Base-by-base conservation (phyloP, 495 filamentous ascomycete species). In the Penicillium longicatenatum region DNA sequence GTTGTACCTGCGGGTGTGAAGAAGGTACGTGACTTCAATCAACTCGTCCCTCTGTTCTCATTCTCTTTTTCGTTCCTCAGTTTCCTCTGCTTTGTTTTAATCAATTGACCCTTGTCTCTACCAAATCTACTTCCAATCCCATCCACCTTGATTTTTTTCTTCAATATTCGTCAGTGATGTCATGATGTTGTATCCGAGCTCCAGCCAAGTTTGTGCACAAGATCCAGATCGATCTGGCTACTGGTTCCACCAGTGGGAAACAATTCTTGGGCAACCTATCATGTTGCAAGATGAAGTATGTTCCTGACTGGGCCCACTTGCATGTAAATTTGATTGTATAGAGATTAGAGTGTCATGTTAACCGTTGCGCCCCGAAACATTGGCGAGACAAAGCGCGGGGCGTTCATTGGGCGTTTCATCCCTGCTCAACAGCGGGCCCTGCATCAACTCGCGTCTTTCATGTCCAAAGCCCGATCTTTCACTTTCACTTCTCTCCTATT, bases 391-490 rank as follows among this genome's bases (percentile, higher is more conserved):
- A 39, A 39, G 37, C 37, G 37, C 16, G 37, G 31, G 37, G 45
- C 45, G 21, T 44, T 55, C 26, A 52, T 53, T 51, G 60, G 58
- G 52, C 43, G 65, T 67, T 67, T 67, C 65, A 67, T 55, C 63
- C 58, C 52, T 59, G 50, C 31, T 50, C 45, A 39, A 26, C 39
- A 55, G 52, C 44, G 35, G 54, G 54, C 46, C 50, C 63, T 62
- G 53, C 55, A 59, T 62, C 31, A 58, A 60, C 21, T 17, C n/a
- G 54, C 37, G 37, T 33, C 33, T 22, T 29, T 19, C 33, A n/a
- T 10, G 31, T 44, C 48, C 48, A 14, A 26, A 26, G 26, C 26
- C 26, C 26, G 26, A 26, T 26, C 53, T 52, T 24, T 17, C 35
- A n/a, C n/a, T 0, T 45, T 41, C 35, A 22, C 35, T 24, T 37